These are phyloP conservation scores for Fusarium goolgardi DNA, from an alignment of 2,329 filamentous ascomycete species.

Conservation along the genomic window DNA sequence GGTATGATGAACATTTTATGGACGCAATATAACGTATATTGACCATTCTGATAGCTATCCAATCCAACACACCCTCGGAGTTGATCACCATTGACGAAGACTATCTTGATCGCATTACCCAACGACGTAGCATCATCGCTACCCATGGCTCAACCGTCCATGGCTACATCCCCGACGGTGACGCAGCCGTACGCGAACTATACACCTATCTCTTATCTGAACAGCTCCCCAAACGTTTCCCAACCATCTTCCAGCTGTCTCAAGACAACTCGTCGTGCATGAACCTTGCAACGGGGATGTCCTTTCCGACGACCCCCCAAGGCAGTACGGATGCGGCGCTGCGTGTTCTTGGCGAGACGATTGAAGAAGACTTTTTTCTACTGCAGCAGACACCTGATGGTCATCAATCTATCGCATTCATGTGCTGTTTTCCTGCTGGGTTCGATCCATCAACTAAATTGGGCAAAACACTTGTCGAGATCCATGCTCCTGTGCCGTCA, in stretches of 20 bases:
- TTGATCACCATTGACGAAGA: conserved; percentile 65
- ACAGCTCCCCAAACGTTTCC: conserved; percentile 63
- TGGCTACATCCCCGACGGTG: conserved; percentile 56
- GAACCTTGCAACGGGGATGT: conserved; percentile 55
- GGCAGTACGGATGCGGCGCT: conserved; percentile 12
- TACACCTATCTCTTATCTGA: conserved; percentile 60
- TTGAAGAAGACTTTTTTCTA: conserved; percentile 57
- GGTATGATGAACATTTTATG: not conserved
- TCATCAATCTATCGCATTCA: conserved; percentile 60
- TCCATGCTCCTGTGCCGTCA: conserved; percentile 60
- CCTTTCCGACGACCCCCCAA: conserved; percentile 39
- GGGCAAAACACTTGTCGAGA: conserved; percentile 58
- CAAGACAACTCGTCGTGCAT: conserved; percentile 48
- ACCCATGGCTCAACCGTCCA: conserved; percentile 51
- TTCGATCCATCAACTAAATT: conserved; percentile 65
- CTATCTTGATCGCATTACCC: conserved; percentile 59
- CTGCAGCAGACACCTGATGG: conserved; percentile 56
- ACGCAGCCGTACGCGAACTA: conserved; percentile 59
- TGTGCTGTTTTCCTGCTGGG: conserved; percentile 56
- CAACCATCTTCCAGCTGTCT: conserved; percentile 59
- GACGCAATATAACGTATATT: fast-evolving
- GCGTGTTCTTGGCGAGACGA: conserved; percentile 21
- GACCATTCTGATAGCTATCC: conserved; percentile 52
- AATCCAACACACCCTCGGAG: conserved; percentile 58
- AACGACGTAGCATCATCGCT: conserved; percentile 55